Evolutionary conservation across 2,329 filamentous ascomycete species (phyloP), one percentile per base, ranked within the genome.

Genomic region (Paracamarosporium sp.): DNA sequence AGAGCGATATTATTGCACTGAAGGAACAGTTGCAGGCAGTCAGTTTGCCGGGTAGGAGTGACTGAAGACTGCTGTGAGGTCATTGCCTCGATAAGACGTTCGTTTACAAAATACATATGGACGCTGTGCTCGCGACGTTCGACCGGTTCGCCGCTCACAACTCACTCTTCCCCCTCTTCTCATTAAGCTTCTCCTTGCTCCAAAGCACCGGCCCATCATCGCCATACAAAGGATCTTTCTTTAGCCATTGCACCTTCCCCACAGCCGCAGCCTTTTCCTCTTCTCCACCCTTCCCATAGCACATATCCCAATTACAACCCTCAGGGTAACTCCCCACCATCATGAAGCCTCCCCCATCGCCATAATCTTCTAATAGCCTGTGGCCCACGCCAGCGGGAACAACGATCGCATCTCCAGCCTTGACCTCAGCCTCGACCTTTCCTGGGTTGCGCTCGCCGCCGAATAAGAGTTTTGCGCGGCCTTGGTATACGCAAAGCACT

Each of bases 311-410:
- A n/a, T 72, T 80, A 6, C 76, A 76, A 0, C 80, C 82, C 17
- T 61, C 76, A 0, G 86, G 87, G 78, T 91, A 90, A 45, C 82
- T 83, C 1, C 88, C 89, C 0, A 91, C 83, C 88, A 90, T 90
- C 68, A 85, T 76, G 68, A 91, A 91, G 1, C 76, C 46, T 9
- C 50, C 55, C 0, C 75, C 79, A 5, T 80, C 78, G 17, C 77
- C 72, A 33, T 82, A 57, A 66, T 89, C 85, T 57, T 87, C 80
- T 15, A 89, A 65, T 55, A 90, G 74, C 3, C 86, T 78, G 78
- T 91, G 88, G 1, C 81, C 83, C 17, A 90, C 85, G 0, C 88
- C 88, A 0, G 87, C 87, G 0, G 88, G 87, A 7, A 90, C 77
- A 45, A 90, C 76, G 5, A 90, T 78, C 8, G 88, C 82, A 76